These are phyloP conservation scores for Pythium phragmiticola DNA, from an alignment of 352 stramenopile species.

Conservation along the genomic window DNA sequence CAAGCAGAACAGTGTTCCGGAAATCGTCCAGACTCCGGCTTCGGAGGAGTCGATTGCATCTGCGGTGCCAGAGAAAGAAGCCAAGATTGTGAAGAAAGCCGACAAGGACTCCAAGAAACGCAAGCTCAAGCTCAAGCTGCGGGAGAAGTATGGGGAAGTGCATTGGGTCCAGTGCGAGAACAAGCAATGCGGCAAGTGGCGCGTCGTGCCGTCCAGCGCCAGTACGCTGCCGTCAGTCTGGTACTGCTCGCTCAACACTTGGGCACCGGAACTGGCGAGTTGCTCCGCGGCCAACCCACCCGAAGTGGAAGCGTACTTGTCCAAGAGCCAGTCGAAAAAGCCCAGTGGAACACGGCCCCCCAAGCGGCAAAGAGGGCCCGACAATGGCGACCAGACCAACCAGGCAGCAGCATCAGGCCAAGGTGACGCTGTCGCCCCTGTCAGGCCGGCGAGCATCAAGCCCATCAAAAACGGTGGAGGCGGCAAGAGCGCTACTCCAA, in stretches of 20 bases:
- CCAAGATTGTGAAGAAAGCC: constrained; percentile 42
- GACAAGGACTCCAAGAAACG: constrained; percentile 78
- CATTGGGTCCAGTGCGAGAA: constrained; percentile 96
- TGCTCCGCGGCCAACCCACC: constrained; percentile 67
- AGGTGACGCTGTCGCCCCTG: neutral
- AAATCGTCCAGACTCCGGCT: neutral
- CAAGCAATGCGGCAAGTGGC: constrained; percentile 94
- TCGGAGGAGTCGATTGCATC: neutral
- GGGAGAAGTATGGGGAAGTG: constrained; percentile 82
- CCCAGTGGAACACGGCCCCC: constrained; percentile 32
- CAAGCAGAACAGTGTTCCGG: constrained; percentile 13
- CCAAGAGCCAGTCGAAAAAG: constrained; percentile 64
- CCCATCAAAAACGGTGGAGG: constrained; percentile 8
- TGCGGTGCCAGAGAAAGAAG: constrained; percentile 6
- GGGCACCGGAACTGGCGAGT: constrained; percentile 65
- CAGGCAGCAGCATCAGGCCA: neutral
- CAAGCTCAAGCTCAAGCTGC: constrained; percentile 68
- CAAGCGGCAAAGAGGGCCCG: constrained; percentile 47
- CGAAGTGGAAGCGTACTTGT: constrained; percentile 68
- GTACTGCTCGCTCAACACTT: constrained; percentile 84
- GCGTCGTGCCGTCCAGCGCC: constrained; percentile 90
- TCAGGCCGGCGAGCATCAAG: constrained; percentile 8
- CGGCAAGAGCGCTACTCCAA: constrained; percentile 24
- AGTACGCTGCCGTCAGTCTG: constrained; percentile 89
- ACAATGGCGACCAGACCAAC: neutral